phyloP scores from a whole-genome alignment of 805 yeast species.

The Candida pseudofarinosa region DNA sequence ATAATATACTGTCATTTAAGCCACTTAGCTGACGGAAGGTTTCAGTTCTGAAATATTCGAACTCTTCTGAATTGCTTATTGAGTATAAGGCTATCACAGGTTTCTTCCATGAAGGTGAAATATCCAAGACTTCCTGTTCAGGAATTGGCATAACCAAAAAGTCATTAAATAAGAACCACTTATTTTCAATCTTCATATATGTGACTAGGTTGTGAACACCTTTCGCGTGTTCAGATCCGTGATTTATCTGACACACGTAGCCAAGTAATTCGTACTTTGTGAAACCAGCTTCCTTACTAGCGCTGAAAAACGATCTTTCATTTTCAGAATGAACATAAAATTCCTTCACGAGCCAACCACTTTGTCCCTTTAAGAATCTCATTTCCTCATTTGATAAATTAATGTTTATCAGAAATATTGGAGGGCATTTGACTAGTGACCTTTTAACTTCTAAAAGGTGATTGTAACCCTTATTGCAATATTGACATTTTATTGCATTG shows the following conservation, averaged over 20 bases:
- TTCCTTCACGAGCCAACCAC: constrained; percentile 55
- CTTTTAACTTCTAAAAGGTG: constrained; percentile 48
- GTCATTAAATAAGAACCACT: constrained; percentile 88
- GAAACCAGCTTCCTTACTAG: constrained; percentile 6
- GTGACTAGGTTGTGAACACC: constrained; percentile 61
- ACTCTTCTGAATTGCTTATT: constrained; percentile 31
- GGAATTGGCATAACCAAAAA: constrained; percentile 76
- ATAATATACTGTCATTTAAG: constrained; percentile 62
- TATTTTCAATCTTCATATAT: constrained; percentile 44
- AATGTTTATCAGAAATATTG: constrained; percentile 59
- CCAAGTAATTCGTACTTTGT: constrained; percentile 63
- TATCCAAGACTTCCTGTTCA: constrained; percentile 72
- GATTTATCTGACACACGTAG: constrained; percentile 62
- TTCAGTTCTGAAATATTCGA: constrained; percentile 32
- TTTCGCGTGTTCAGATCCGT: constrained; percentile 31
- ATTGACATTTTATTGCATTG: constrained; percentile 45
- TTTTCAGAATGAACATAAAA: constrained; percentile 36
- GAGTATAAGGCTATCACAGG: constrained; percentile 73
- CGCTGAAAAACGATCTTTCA: background rate
- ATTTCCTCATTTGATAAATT: constrained; percentile 51
- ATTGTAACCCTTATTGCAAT: constrained; percentile 35
- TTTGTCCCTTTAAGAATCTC: constrained; percentile 44
- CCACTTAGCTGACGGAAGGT: constrained; percentile 14
- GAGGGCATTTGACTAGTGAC: constrained; percentile 55
- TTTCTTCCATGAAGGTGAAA: constrained; percentile 75